Evolutionary conservation across 352 stramenopile genomes (phyloP).

Genomic region (Sclerospora graminicola): DNA sequence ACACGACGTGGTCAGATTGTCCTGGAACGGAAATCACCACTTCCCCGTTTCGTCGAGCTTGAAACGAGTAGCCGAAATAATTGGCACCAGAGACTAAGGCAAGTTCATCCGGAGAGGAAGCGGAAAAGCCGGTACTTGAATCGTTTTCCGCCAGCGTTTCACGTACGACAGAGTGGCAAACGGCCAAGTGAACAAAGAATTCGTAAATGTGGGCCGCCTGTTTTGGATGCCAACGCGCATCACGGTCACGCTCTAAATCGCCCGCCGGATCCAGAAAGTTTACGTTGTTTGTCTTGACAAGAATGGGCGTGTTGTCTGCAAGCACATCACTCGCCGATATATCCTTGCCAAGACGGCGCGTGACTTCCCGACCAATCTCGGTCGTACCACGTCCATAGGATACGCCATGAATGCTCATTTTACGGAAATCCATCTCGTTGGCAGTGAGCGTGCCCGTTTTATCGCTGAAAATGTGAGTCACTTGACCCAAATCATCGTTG

Average conservation of each 20-base stretch:
- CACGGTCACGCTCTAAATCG: conserved; percentile 46
- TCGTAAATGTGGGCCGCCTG: conserved; percentile 46
- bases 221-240: conserved; percentile 24
- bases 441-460: conserved; percentile 81
- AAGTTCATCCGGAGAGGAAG: conserved; percentile 74
- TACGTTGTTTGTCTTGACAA: conserved; percentile 4
- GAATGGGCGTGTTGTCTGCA: conserved; percentile 35
- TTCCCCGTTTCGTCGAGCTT: conserved; percentile 47
- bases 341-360: conserved; percentile 28
- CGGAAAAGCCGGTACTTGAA: conserved; percentile 49
- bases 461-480: conserved; percentile 86
- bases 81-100: conserved; percentile 71
- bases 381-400: conserved; percentile 77
- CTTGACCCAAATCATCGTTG: conserved; percentile 79
- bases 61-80: conserved; percentile 76
- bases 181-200: conserved; percentile 70
- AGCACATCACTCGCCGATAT: conserved; percentile 66
- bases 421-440: conserved; percentile 86
- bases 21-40: conserved; percentile 41
- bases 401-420: conserved; percentile 77
- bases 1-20: conserved; percentile 35
- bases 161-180: conserved; percentile 80
- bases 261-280: conserved; percentile 70
- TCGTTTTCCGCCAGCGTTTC: conserved; percentile 41
- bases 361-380: conserved; percentile 73